phyloP scores from a whole-genome alignment of 371 early-diverging fungal species.

The Apophysomyces elegans region DNA sequence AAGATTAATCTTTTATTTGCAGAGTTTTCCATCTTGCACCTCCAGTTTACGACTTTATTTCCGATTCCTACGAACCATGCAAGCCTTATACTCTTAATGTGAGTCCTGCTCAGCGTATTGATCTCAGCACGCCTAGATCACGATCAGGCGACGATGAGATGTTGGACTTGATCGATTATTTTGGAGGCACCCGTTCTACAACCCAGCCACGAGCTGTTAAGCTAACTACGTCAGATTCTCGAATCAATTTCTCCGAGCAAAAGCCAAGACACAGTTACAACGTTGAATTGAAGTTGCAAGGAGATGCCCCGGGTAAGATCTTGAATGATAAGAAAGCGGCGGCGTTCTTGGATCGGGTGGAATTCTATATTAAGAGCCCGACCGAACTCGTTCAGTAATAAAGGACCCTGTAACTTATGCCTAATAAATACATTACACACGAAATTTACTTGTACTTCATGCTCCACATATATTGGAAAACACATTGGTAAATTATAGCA shows the following conservation, averaged over 20 bases:
- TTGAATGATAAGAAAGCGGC: conserved; percentile 41
- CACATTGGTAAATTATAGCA: no score
- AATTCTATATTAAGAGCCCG: conserved; percentile 52
- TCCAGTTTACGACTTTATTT: conserved; percentile 49
- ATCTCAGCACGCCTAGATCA: conserved; percentile 10
- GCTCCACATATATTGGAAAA: no score
- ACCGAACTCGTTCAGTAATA: conserved; percentile 33
- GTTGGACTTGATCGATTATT: conserved; percentile 46
- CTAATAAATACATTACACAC: no score
- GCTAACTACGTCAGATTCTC: conserved; percentile 23
- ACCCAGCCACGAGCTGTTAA: conserved; percentile 22
- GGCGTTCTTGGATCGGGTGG: conserved; percentile 53
- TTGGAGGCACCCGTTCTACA: conserved; percentile 30
- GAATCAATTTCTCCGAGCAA: conserved; percentile 24
- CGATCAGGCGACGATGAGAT: conserved; percentile 25
- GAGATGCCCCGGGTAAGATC: conserved; percentile 39
- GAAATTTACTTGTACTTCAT: no score
- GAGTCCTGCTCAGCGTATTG: conserved; percentile 20
- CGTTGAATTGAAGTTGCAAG: conserved; percentile 45
- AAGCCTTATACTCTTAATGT: conserved; percentile 47
- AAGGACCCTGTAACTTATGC: no score
- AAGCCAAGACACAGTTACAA: conserved; percentile 21
- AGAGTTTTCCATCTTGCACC: conserved; percentile 51
- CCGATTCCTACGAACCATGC: conserved; percentile 39
- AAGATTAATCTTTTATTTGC: conserved; percentile 8